Conservation (phyloP, 202 grass and related monocot genomes). For the Musa balbisiana region DNA sequence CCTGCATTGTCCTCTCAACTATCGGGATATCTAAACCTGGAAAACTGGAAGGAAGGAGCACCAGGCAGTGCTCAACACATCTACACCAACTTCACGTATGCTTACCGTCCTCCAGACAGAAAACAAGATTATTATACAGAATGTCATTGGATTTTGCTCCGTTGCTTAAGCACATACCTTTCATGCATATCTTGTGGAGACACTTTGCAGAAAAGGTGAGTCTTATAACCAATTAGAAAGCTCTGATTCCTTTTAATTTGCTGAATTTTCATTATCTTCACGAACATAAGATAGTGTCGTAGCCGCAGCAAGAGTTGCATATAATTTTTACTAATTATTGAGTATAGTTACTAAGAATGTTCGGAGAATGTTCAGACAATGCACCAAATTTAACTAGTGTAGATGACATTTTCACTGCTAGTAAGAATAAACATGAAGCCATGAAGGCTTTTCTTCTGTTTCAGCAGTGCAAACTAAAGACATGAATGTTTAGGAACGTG, state of each 20-base stretch:
- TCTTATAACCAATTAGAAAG: background rate
- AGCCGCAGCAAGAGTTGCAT: too few relatives aligned
- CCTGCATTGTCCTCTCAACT: conserved; percentile 87
- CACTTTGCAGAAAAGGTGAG: conserved; percentile 89
- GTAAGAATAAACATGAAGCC: too few relatives aligned
- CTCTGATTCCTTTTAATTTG: background rate
- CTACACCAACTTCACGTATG: conserved; percentile 92
- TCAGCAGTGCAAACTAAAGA: too few relatives aligned
- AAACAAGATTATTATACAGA: conserved; percentile 87
- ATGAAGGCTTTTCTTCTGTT: too few relatives aligned
- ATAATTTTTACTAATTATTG: too few relatives aligned
- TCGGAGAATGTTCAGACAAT: too few relatives aligned
- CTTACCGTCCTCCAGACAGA: conserved; percentile 75
- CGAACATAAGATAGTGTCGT: background rate
- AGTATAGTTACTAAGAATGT: too few relatives aligned
- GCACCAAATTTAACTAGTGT: too few relatives aligned
- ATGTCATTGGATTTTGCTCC: conserved; percentile 96
- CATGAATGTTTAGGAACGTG: too few relatives aligned
- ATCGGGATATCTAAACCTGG: conserved; percentile 96
- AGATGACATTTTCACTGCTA: too few relatives aligned
- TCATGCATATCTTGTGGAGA: conserved; percentile 78
- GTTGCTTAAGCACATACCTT: conserved; percentile 80
- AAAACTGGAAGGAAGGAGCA: conserved; percentile 73
- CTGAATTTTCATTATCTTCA: background rate
- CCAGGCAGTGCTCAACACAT: conserved; percentile 74